Evolutionary conservation across 352 stramenopile species (phyloP), one percentile per base, ranked within the genome.

Genomic region (Phytophthora megakarya): DNA sequence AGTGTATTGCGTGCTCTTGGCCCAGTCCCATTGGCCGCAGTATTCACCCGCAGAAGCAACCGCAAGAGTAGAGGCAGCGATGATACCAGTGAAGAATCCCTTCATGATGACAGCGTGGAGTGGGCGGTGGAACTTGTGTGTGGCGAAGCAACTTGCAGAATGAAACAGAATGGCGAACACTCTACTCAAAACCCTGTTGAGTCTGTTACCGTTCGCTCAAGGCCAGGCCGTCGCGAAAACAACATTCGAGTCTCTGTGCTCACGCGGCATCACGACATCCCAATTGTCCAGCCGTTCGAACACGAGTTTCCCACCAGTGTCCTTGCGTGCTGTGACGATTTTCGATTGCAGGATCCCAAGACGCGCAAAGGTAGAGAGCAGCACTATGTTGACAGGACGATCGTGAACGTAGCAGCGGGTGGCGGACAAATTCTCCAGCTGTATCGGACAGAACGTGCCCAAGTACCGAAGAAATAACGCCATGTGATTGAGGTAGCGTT

Each of bases 11-110:
- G 52, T 67, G 26, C 59, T 58, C 23, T 67, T 72, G 21, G 48
- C 42, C 21, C 47, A 64, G 44, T 67, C 73, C 73, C 73, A 81
- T 51, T 81, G 73, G 23, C 67, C 73, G 38, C 62, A 70, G 48
- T 62, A 71, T 16, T 66, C 55, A 18, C 47, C 49, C 1, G 62
- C 55, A 23, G 55, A 71, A 16, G 56, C 47, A 30, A 66, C 16
- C 8, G 62, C 42, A 16, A 66, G n/a, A 15, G 55, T 46, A 30
- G 55, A 40, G 52, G 62, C 55, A 51, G 54, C 40, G 40, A 66
- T 30, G 47, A 56, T 25, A 51, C 40, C 62, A 47, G 40, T 18
- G 62, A 70, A 61, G n/a, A 70, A 37, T 21, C 47, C 47, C 47
- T 66, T 70, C 55, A 70, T 70, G 40, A 61, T 16, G 40, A 28